Evolutionary conservation across 108 stramenopile species (phyloP), one percentile per base, ranked within the genome.

Genomic region (Mediolabrus comicus): DNA sequence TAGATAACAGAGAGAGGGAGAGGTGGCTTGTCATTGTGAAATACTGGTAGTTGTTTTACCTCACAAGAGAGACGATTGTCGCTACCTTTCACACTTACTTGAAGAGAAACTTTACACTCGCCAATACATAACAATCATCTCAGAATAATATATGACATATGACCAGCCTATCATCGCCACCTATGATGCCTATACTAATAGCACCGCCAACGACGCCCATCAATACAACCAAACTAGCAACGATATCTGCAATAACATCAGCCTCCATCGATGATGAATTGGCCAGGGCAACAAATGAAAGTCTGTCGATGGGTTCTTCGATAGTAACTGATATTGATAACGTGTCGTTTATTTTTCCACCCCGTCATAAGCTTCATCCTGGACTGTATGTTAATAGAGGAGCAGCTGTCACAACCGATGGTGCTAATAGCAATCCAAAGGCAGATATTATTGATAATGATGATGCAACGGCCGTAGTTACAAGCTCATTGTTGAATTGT

Each of bases 301-400:
- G 56, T 11, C 67, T 75, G 14, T 56, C 75, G 19, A 57, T 75
- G 19, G 75, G 67, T 7, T 24, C 75, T 0, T 55, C 61, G 30
- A 31, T 56, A 26, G 66, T 75, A 33, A 54, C 59, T 31, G 53
- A 64, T 25, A 33, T 68, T 6, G 39, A 63, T 8, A 35, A 36
- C 38, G 12, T 64, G 12, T 49, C 67, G 2, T 68, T 53, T 53
- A 60, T 75, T 1, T 53, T 75, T 39, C 67, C 63, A 27, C 35
- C 73, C 26, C 39, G 33, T 28, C 53, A 69, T 27, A 39, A 62
- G 7, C 62, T 73, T 31, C 67, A 75, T 35, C 67, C 51, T 11
- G 59, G 54, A 8, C 31, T 75, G 11, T 75, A 75, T 67, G 33
- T 57, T 43, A 62, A 68, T 75, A 62, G 67, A n/a, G 17, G 61